Evolutionary conservation across 2,329 filamentous ascomycete genomes (phyloP).

Genomic region (Fusarium dimerum): DNA sequence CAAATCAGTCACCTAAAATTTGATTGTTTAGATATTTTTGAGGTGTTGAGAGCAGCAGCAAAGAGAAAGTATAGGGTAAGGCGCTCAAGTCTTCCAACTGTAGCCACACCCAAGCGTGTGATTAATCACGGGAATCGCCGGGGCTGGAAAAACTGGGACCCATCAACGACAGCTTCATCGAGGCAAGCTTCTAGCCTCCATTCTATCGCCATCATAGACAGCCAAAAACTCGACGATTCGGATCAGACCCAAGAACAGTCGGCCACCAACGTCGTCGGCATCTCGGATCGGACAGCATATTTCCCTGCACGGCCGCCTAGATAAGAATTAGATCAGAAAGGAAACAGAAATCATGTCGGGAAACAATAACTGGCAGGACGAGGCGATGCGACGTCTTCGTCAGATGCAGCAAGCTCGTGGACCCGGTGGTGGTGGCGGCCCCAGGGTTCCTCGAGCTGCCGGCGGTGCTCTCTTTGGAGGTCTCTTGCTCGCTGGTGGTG

Average conservation of each 20-base stretch:
- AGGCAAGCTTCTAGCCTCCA: conserved; percentile 20
- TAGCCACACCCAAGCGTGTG: not conserved
- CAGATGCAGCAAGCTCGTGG: conserved; percentile 48
- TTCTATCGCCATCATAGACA: conserved; percentile 25
- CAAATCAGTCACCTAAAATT: too few species aligned
- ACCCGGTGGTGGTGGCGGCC: conserved; percentile 43
- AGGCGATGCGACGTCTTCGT: conserved; percentile 53
- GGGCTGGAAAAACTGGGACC: conserved; percentile 25
- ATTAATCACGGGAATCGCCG: conserved; percentile 20
- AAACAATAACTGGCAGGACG: conserved; percentile 47
- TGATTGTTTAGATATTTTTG: too few species aligned
- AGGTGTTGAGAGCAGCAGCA: too few species aligned
- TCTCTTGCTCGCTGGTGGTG: conserved; percentile 49
- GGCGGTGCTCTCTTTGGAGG: conserved; percentile 44
- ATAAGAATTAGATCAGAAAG: conserved; percentile 3
- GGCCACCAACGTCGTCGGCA: conserved; percentile 4
- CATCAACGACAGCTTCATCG: conserved; percentile 29
- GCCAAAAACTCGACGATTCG: not conserved
- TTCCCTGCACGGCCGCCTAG: conserved; percentile 1
- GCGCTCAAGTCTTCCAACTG: not conserved
- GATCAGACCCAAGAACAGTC: not conserved
- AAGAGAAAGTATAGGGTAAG: not conserved
- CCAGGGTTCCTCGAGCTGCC: conserved; percentile 42
- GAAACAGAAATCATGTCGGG: conserved; percentile 30
- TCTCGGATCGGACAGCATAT: conserved; percentile 12